These are phyloP conservation scores for Saccharomycopsis vini DNA, from an alignment of 805 yeast genomes.

Conservation along the genomic window DNA sequence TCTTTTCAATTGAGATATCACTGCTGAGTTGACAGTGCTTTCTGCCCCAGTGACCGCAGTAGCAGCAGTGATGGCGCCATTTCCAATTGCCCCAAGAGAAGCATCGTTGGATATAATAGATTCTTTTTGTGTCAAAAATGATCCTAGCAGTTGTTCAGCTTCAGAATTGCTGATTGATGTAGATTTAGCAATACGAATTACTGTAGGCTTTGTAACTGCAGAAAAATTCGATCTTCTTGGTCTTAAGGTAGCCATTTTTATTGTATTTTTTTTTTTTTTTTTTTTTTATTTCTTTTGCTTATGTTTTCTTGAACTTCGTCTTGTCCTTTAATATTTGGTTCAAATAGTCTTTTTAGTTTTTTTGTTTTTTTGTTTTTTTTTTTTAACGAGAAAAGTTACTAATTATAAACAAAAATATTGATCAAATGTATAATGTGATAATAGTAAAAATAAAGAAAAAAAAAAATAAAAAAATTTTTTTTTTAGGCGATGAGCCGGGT, in stretches of 20 bases:
- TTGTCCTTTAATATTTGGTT: slow-evolving; percentile 1
- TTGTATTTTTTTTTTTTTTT: not conserved
- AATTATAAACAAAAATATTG: no score
- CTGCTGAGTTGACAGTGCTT: slow-evolving; percentile 29
- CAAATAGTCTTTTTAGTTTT: not conserved
- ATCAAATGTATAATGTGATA: no score
- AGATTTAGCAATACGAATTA: slow-evolving; percentile 25
- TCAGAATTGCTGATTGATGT: slow-evolving; percentile 2
- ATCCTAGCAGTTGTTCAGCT: slow-evolving; percentile 17
- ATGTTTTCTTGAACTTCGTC: not conserved
- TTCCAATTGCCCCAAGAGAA: not conserved
- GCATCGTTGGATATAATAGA: slow-evolving; percentile 21
- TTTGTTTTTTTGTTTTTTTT: no score
- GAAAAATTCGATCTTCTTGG: slow-evolving; percentile 35
- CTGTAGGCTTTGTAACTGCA: slow-evolving; percentile 41
- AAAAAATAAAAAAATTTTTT: no score
- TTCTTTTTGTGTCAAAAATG: slow-evolving; percentile 37
- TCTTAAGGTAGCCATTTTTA: slow-evolving; percentile 28
- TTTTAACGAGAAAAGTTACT: no score
- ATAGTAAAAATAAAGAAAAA: no score
- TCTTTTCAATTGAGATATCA: slow-evolving; percentile 56
- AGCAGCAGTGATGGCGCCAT: slow-evolving; percentile 15
- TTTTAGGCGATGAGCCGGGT: no score
- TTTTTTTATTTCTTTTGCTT: not conserved
- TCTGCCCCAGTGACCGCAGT: no score